These are phyloP conservation scores for Rhizopus microsporus DNA, from an alignment of 371 early-diverging fungal species.

Conservation along the genomic window DNA sequence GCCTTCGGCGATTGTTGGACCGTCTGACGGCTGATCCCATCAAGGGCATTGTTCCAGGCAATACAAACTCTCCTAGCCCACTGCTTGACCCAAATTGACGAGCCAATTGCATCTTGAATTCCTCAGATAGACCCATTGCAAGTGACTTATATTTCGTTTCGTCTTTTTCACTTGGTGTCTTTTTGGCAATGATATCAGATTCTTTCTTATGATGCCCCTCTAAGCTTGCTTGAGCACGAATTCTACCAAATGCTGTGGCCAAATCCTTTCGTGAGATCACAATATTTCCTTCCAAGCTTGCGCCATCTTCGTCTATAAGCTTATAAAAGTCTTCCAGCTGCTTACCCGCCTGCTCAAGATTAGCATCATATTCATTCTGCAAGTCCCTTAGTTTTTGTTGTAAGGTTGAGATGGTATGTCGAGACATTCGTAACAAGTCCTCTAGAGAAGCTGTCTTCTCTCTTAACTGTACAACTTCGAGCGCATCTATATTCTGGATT, in stretches of 20 bases:
- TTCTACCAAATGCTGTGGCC: constrained; percentile 37
- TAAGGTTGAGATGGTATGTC: constrained; percentile 78
- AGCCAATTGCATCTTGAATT: constrained; percentile 47
- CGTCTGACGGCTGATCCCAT: constrained; percentile 50
- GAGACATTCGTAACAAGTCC: constrained; percentile 76
- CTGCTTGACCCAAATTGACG: constrained; percentile 49
- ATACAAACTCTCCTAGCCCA: constrained; percentile 41
- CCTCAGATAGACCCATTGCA: constrained; percentile 46
- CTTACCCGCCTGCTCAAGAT: constrained; percentile 67
- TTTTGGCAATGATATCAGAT: background rate
- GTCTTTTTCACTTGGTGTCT: constrained; percentile 17
- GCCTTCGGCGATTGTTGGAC: constrained; percentile 34
- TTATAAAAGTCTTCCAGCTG: constrained; percentile 73
- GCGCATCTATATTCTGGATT: constrained; percentile 18
- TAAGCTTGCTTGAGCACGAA: constrained; percentile 45
- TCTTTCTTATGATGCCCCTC: constrained; percentile 33
- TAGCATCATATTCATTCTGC: constrained; percentile 65
- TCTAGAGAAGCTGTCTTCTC: constrained; percentile 78
- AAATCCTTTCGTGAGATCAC: constrained; percentile 35
- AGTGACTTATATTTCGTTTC: constrained; percentile 39
- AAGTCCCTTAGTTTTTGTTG: constrained; percentile 72
- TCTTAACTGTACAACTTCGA: constrained; percentile 52
- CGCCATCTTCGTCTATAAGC: constrained; percentile 60
- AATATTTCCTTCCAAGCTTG: constrained; percentile 42
- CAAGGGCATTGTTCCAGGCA: constrained; percentile 44